Conservation (phyloP, 2,329 filamentous ascomycete species). For the Xylariaceae sp. region DNA sequence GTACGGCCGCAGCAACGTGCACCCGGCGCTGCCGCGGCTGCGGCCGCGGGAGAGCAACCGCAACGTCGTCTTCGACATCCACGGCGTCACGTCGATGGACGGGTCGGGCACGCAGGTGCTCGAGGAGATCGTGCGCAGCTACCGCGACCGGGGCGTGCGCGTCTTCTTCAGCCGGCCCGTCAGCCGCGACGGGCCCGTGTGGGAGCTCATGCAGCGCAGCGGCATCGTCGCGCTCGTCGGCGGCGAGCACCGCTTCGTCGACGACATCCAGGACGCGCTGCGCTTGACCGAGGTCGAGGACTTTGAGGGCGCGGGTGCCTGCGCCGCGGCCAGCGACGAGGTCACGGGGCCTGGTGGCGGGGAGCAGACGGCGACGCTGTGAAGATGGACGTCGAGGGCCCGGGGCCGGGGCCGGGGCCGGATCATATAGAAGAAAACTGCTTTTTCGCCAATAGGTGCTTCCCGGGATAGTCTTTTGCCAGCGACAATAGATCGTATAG, state of each 20-base stretch:
- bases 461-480: too few species aligned
- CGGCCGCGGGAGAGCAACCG: slow-evolving; percentile 73
- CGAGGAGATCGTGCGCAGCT: slow-evolving; percentile 76
- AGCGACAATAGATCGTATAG: too few species aligned
- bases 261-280: slow-evolving; percentile 77
- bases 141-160: slow-evolving; percentile 66
- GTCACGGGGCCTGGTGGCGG: slow-evolving; percentile 1
- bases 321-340: slow-evolving; percentile 10
- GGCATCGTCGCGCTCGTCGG: slow-evolving; percentile 83
- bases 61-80: slow-evolving; percentile 94
- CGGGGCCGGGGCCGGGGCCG: too few species aligned
- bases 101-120: slow-evolving; percentile 90
- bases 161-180: slow-evolving; percentile 65
- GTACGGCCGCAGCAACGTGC: slow-evolving; percentile 78
- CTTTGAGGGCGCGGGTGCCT: slow-evolving; percentile 9
- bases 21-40: slow-evolving; percentile 78
- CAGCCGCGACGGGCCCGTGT: slow-evolving; percentile 48
- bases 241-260: slow-evolving; percentile 69
- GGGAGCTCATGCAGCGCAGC: slow-evolving; percentile 64
- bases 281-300: slow-evolving; percentile 68
- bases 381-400: too few species aligned
- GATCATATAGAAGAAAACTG: too few species aligned
- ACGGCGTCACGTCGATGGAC: slow-evolving; percentile 92
- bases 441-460: too few species aligned
- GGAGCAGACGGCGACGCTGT: too few species aligned